Conservation (phyloP, 1,139 yeast species). For the Sugiyamaella paludigena region DNA sequence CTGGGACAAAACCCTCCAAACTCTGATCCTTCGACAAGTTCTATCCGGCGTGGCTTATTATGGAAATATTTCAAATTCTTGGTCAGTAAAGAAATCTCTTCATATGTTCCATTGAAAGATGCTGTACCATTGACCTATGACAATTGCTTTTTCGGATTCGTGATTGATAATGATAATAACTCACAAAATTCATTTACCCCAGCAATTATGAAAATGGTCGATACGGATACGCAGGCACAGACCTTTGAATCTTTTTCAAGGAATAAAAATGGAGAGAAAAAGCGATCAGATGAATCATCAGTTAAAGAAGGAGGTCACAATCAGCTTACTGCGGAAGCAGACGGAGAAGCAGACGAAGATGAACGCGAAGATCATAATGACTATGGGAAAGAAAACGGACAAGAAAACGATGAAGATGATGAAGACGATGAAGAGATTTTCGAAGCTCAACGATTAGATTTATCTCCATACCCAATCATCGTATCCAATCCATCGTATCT, state of each 20-base stretch:
- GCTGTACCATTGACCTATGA: slow-evolving; percentile 21
- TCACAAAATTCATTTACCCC: slow-evolving; percentile 4
- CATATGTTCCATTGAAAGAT: slow-evolving; percentile 28
- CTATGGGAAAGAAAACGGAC: background rate
- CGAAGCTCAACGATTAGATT: slow-evolving; percentile 6
- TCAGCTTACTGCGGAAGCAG: background rate
- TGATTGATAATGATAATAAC: background rate
- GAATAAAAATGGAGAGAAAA: slow-evolving; percentile 2
- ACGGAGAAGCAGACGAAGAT: background rate
- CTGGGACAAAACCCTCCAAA: background rate
- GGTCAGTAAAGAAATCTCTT: slow-evolving; percentile 27
- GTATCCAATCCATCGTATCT: background rate
- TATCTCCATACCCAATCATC: background rate
- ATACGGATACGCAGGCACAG: slow-evolving; percentile 2
- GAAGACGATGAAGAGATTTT: slow-evolving; percentile 8
- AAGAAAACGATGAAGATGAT: slow-evolving; percentile 1
- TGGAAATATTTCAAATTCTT: slow-evolving; percentile 31
- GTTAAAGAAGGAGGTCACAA: background rate
- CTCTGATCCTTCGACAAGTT: too few species aligned
- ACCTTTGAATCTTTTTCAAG: slow-evolving; percentile 2
- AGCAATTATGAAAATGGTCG: background rate
- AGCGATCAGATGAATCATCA: background rate
- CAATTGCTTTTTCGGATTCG: slow-evolving; percentile 8
- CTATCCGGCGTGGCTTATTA: slow-evolving; percentile 16
- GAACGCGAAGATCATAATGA: background rate